phyloP scores from a whole-genome alignment of 352 stramenopile species.

The Phytopythium cucurbitacearum region DNA sequence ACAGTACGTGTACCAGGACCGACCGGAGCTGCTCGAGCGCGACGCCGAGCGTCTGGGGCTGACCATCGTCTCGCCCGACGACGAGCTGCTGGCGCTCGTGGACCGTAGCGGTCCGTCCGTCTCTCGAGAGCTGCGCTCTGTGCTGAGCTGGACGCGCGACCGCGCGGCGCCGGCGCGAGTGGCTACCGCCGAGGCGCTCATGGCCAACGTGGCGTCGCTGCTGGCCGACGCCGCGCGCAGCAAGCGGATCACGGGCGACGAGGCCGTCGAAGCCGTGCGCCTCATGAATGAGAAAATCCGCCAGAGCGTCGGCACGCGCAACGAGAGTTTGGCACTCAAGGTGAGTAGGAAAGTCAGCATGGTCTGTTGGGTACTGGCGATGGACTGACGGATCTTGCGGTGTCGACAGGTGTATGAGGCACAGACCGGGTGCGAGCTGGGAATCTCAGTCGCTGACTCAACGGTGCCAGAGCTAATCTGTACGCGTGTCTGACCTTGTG shows the following conservation, averaged over 20 bases:
- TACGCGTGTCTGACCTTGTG: background rate
- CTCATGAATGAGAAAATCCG: constrained; percentile 56
- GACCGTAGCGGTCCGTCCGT: constrained; percentile 33
- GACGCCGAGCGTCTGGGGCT: constrained; percentile 45
- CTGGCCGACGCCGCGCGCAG: constrained; percentile 35
- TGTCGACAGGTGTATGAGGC: constrained; percentile 44
- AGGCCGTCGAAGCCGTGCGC: constrained; percentile 34
- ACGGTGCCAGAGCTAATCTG: background rate
- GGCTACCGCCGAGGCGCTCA: constrained; percentile 23
- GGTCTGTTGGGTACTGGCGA: background rate
- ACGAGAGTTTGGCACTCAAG: constrained; percentile 59
- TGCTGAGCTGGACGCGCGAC: constrained; percentile 45
- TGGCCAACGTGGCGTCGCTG: constrained; percentile 34
- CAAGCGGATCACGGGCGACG: constrained; percentile 29
- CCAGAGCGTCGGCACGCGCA: constrained; percentile 59
- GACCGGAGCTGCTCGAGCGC: constrained; percentile 36
- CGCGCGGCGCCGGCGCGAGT: constrained; percentile 20
- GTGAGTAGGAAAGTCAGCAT: constrained; percentile 10
- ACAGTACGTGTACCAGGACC: constrained; percentile 64
- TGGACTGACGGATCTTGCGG: background rate
- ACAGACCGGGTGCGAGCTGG: constrained; percentile 31
- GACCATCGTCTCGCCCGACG: constrained; percentile 48
- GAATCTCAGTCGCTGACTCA: background rate
- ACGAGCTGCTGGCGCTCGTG: constrained; percentile 51
- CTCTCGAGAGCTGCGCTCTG: constrained; percentile 35